These are phyloP conservation scores for Draba incana DNA, from an alignment of 345 rosid genomes.

Conservation along the genomic window DNA sequence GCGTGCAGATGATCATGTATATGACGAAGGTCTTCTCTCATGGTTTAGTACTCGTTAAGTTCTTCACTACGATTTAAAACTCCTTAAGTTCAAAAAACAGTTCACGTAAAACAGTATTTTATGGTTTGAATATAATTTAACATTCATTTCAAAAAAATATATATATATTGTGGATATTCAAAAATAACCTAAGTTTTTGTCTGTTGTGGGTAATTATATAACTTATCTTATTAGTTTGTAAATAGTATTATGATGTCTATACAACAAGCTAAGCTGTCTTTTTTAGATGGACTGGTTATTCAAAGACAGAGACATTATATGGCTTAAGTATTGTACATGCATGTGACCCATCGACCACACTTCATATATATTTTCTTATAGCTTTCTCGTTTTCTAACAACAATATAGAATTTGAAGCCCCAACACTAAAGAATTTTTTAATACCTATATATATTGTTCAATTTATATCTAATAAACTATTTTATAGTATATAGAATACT, in stretches of 20 bases:
- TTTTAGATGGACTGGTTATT: conserved; percentile 4
- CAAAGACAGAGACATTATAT: conserved; percentile 9
- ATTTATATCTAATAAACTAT: not conserved
- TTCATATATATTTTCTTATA: not conserved
- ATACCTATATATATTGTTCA: not conserved
- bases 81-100: too few relatives aligned
- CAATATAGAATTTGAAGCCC: too few relatives aligned
- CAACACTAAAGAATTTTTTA: not conserved
- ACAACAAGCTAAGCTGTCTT: conserved; percentile 3
- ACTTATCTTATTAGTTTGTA: not conserved
- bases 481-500: not conserved
- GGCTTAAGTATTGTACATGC: not conserved
- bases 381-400: not conserved
- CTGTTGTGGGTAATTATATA: not conserved
- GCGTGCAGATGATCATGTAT: too few relatives aligned
- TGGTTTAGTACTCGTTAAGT: too few relatives aligned
- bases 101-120: too few relatives aligned
- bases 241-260: not conserved
- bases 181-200: not conserved
- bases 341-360: conserved; percentile 21
- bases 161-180: not conserved
- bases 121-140: too few relatives aligned
- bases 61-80: too few relatives aligned
- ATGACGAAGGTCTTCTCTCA: too few relatives aligned
- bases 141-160: too few relatives aligned